Evolutionary conservation across 768 basidiomycete genomes (phyloP).

Genomic region (Trametes cubensis): DNA sequence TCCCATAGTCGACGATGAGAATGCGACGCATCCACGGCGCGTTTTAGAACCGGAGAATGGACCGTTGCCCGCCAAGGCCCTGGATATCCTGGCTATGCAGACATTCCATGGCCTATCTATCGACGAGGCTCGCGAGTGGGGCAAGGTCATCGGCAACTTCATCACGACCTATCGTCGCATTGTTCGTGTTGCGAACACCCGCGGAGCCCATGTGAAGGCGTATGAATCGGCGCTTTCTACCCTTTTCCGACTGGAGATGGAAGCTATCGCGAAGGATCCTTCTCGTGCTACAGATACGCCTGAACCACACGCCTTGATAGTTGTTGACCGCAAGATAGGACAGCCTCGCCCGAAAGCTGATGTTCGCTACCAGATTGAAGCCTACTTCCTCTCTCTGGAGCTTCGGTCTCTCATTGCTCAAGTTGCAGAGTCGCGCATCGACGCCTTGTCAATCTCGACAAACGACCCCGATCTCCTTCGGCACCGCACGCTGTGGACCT

Average conservation of each 20-base stretch:
- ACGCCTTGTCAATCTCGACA: slow-evolving; percentile 11
- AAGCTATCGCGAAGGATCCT: slow-evolving; percentile 26
- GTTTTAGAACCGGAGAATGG: slow-evolving; percentile 19
- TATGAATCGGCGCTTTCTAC: slow-evolving; percentile 39
- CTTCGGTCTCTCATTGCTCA: slow-evolving; percentile 38
- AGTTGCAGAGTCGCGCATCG: slow-evolving; percentile 33
- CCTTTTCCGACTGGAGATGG: slow-evolving; percentile 36
- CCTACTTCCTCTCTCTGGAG: slow-evolving; percentile 38
- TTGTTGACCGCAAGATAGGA: slow-evolving; percentile 37
- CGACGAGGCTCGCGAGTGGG: slow-evolving; percentile 33
- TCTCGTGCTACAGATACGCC: slow-evolving; percentile 28
- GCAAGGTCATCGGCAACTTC: slow-evolving; percentile 24
- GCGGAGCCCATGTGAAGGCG: slow-evolving; percentile 37
- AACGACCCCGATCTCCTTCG: slow-evolving; percentile 3
- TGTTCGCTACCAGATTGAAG: slow-evolving; percentile 39
- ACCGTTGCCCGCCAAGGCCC: slow-evolving; percentile 19
- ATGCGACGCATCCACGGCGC: neutral
- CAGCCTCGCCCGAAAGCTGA: slow-evolving; percentile 41
- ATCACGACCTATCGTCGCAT: slow-evolving; percentile 31
- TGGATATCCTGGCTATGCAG: slow-evolving; percentile 21
- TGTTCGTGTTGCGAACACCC: slow-evolving; percentile 29
- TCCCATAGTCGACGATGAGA: neutral
- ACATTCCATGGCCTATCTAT: slow-evolving; percentile 24
- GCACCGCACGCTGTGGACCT: slow-evolving; percentile 27
- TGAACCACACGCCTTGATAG: slow-evolving; percentile 32